Evolutionary conservation across 164 flowering plant genomes (phyloP).

Genomic region (Cinnamomum chago): DNA sequence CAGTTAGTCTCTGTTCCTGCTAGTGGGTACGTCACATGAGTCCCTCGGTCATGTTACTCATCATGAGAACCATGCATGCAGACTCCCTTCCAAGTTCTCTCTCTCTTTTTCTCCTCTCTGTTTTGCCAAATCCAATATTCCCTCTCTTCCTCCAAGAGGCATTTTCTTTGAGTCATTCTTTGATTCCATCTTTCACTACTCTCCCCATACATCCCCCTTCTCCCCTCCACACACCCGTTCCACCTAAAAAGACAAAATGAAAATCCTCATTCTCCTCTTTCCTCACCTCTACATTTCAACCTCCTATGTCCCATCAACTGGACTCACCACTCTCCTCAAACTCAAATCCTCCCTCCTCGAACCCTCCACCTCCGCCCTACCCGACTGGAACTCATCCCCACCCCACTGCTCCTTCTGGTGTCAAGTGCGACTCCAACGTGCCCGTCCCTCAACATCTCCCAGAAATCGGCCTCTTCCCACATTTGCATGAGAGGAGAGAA

Average conservation of each 20-base stretch:
- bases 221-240: slow-evolving; percentile 25
- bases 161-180: background rate
- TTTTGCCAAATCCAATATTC: background rate
- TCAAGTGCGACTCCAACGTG: slow-evolving; percentile 55
- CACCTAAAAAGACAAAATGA: slow-evolving; percentile 38
- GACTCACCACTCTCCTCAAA: slow-evolving; percentile 42
- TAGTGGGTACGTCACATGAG: background rate
- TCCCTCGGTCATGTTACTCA: too few species aligned
- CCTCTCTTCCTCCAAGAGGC: background rate
- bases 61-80: background rate
- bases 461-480: slow-evolving; percentile 55
- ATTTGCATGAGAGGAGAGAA: background rate
- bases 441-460: slow-evolving; percentile 57
- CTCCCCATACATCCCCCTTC: slow-evolving; percentile 1
- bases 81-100: background rate
- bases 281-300: slow-evolving; percentile 5
- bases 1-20: background rate
- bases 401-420: slow-evolving; percentile 74
- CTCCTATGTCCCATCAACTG: slow-evolving; percentile 21
- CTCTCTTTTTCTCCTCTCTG: background rate
- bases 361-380: slow-evolving; percentile 38
- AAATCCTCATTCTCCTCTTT: slow-evolving; percentile 5
- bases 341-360: slow-evolving; percentile 47
- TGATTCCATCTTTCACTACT: slow-evolving; percentile 1
- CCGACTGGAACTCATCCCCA: slow-evolving; percentile 46